These are phyloP conservation scores for Picea mariana DNA, from an alignment of 83 land plant species.

Conservation along the genomic window DNA sequence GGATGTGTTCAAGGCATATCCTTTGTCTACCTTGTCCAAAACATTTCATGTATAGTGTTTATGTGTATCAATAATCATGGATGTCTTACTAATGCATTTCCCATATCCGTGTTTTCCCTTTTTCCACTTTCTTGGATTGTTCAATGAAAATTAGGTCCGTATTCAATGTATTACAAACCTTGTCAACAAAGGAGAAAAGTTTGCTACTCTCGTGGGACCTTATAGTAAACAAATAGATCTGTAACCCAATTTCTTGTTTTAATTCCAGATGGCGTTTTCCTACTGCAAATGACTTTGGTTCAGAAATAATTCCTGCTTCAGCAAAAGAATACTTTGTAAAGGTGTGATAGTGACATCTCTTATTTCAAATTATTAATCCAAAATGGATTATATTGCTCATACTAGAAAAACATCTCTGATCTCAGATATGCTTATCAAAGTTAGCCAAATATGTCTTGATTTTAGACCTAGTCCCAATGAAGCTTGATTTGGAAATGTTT, in stretches of 20 bases:
- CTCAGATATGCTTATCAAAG: neutral
- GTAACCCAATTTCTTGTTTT: neutral
- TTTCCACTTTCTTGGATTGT: neutral
- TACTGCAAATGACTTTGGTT: constrained; percentile 96
- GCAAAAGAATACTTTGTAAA: constrained; percentile 74
- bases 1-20: no score
- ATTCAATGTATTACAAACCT: neutral
- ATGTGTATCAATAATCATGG: no score
- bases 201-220: no score
- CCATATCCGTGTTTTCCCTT: neutral
- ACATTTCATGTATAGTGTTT: no score
- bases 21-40: no score
- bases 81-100: neutral
- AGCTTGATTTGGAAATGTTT: neutral
- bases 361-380: neutral
- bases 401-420: no score
- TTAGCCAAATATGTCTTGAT: neutral
- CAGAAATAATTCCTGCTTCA: constrained; percentile 95
- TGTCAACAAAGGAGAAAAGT: neutral
- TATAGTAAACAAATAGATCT: neutral
- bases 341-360: constrained; percentile 29
- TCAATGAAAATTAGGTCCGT: neutral
- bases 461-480: neutral
- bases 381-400: neutral
- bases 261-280: constrained; percentile 89